Evolutionary conservation across 129 eudicot species (phyloP).

Genomic region (Artemisia argyi): DNA sequence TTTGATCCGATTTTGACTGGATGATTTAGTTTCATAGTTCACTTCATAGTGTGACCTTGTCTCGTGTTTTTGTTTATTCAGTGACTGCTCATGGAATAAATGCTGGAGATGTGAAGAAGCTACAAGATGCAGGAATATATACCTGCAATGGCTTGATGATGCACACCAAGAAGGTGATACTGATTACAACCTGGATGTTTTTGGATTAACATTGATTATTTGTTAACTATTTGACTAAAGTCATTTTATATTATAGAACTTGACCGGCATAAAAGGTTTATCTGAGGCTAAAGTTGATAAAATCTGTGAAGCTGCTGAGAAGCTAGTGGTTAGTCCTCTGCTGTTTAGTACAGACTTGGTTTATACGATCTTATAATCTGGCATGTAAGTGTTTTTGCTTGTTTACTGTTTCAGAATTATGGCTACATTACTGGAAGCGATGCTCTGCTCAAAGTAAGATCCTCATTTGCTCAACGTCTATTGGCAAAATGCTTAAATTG

Average conservation of each 20-base stretch:
- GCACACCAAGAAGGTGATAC: constrained; percentile 98
- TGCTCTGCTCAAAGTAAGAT: constrained; percentile 73
- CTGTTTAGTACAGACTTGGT: background rate
- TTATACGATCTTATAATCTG: constrained; percentile 1
- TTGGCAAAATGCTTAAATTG: background rate
- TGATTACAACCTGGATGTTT: constrained; percentile 33
- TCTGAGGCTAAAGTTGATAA: constrained; percentile 99
- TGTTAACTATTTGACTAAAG: constrained; percentile 7
- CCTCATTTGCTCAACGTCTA: constrained; percentile 3
- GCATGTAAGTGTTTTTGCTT: constrained; percentile 1
- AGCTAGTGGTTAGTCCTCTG: constrained; percentile 75
- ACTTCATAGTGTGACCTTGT: constrained; percentile 7
- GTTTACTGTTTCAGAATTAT: constrained; percentile 58
- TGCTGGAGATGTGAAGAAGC: constrained; percentile 99
- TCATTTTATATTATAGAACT: constrained; percentile 38
- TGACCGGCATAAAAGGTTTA: constrained; percentile 96
- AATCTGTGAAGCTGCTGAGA: constrained; percentile 99
- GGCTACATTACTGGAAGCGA: constrained; percentile 99
- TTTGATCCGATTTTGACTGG: background rate
- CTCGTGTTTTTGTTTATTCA: constrained; percentile 25
- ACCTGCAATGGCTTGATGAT: constrained; percentile 99
- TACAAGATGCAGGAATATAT: constrained; percentile 96
- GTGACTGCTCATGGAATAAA: constrained; percentile 94
- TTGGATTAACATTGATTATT: constrained; percentile 12
- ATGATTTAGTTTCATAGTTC: constrained; percentile 15